Conservation (phyloP, 352 stramenopile species). For the Blastocystis sp. region DNA sequence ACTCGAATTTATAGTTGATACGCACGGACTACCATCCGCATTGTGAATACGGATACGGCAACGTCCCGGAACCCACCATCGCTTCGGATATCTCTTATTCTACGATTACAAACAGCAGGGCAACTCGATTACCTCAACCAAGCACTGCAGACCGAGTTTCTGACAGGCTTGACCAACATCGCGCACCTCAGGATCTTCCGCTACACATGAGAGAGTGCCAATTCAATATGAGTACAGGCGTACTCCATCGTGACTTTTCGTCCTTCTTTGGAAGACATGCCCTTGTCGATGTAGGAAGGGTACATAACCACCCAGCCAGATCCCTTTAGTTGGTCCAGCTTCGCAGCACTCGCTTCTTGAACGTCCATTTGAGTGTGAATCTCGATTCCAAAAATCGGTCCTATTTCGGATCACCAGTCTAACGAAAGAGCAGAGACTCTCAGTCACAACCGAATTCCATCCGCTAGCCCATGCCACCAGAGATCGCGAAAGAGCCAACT, state of each 20-base stretch:
- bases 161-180: constrained; percentile 36
- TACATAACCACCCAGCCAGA: constrained; percentile 68
- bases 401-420: too few species aligned
- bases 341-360: constrained; percentile 21
- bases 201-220: not conserved
- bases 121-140: constrained; percentile 1
- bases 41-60: constrained; percentile 70
- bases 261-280: constrained; percentile 63
- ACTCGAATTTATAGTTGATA: constrained; percentile 54
- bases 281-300: constrained; percentile 57
- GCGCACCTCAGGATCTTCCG: constrained; percentile 18
- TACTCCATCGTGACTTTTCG: constrained; percentile 14
- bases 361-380: constrained; percentile 3
- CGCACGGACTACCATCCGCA: constrained; percentile 63
- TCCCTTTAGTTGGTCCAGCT: constrained; percentile 57
- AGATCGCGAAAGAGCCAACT: too few species aligned
- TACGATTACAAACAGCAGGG: not conserved
- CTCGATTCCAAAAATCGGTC: not conserved
- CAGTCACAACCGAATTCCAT: too few species aligned
- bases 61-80: constrained; percentile 63
- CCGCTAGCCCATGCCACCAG: too few species aligned
- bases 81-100: constrained; percentile 60
- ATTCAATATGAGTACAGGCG: constrained; percentile 25
- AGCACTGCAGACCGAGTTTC: constrained; percentile 52
- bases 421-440: too few species aligned